Base-by-base conservation (phyloP, 306 rosid species). In the Rosa lucieae region DNA sequence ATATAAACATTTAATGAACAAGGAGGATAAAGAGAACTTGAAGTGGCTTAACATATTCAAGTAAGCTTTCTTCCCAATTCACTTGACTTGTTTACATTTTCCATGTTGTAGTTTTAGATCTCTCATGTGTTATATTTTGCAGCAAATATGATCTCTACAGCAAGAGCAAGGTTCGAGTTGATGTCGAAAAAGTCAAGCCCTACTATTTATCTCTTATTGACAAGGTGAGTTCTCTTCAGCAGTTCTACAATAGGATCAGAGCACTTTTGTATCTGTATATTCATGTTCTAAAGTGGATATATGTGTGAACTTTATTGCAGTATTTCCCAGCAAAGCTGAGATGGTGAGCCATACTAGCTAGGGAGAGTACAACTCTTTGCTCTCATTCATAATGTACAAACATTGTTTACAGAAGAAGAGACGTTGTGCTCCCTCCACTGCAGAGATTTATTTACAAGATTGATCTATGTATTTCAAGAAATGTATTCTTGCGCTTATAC, bases 101-200 rank as follows among this genome's bases (percentile, higher is more conserved):
- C 11, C 4, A n/a, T 3, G 3, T 40, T 20, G n/a, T 20, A 67
- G 48, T 39, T 9, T 65, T 35, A 65, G 13, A 39, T 62, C 44
- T 66, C 23, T 66, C 3, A 10, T 12, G 6, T 10, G 74, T 71
- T 29, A 55, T 58, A 17, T 26, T 79, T 2, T 85, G 70, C 86
- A 94, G 98, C 83, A 92, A 92, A 66, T 94, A 94, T 83, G 98
- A 94, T 75, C 96, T 94, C 20, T 92, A 92, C 82, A 89, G 96
- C 77, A 94, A 92, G 78, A 90, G 98, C 91, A 92, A 94, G 84
- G 93, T 86, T 18, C 76, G 58, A 9, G 43, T 94, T 1, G 92
- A 90, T 6, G 84, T 89, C 0, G 91, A 94, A 72, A 70, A 88
- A 77, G 94, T 92, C 9, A 92, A 87, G 85, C 96, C 98, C 37